Percentiles rank a stretch among this genome's conserved stretches.
phyloP scores from a whole-genome alignment of 768 basidiomycete genomes.

The Kwoniella newhampshirensis region DNA sequence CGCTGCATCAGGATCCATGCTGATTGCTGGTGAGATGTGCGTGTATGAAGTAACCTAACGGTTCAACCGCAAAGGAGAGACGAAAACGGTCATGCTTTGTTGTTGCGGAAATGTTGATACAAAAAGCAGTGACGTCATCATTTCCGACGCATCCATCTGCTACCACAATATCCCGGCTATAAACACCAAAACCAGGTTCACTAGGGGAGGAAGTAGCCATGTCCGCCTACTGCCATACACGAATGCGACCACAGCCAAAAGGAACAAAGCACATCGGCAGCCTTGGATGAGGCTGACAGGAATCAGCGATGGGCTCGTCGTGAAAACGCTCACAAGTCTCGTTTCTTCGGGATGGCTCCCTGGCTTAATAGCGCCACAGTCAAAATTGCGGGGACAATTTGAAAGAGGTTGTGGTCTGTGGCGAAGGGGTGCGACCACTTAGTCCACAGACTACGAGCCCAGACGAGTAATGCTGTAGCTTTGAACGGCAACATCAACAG shows the following conservation, averaged over 20 bases:
- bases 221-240: slow-evolving; percentile 11
- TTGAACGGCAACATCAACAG: slow-evolving; percentile 76
- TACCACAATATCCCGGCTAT: slow-evolving; percentile 2
- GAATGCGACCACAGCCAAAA: slow-evolving; percentile 8
- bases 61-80: neutral
- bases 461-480: slow-evolving; percentile 77
- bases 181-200: slow-evolving; percentile 1
- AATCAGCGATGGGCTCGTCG: neutral
- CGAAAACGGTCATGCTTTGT: neutral
- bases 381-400: slow-evolving; percentile 20
- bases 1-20: slow-evolving; percentile 24
- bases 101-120: neutral
- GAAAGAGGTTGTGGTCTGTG: slow-evolving; percentile 63
- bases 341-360: neutral
- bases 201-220: slow-evolving; percentile 11
- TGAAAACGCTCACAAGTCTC: slow-evolving; percentile 4
- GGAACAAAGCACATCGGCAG: neutral
- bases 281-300: neutral
- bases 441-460: slow-evolving; percentile 80
- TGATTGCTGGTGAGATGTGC: too few relatives aligned
- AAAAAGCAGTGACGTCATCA: slow-evolving; percentile 16
- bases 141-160: neutral
- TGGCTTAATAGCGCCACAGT: slow-evolving; percentile 8
- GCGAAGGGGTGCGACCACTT: slow-evolving; percentile 76
- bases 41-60: neutral